A percentile compares a stretch with the other conserved stretches of the same genome.
Conservation (phyloP, 2,329 filamentous ascomycete species). For the Alternaria sp. region DNA sequence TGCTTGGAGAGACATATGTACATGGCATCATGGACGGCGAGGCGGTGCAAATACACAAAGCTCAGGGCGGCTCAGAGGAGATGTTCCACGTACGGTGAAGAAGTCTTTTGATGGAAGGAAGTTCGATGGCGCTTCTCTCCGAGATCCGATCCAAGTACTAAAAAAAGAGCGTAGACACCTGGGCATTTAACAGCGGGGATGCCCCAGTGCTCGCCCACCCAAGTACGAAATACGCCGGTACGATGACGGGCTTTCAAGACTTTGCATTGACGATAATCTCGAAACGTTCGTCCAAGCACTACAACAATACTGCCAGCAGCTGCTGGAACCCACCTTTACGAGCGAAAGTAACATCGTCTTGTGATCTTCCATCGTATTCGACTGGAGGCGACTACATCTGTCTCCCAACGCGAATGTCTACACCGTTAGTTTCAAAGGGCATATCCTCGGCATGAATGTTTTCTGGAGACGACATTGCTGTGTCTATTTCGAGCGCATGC, state of each 20-base stretch:
- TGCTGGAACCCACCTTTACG: neutral
- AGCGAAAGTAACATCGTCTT: conserved; percentile 1
- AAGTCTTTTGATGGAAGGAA: too few species aligned
- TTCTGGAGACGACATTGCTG: conserved; percentile 8
- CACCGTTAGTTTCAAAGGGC: conserved; percentile 5
- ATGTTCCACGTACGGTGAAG: neutral
- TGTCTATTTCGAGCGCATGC: conserved; percentile 7
- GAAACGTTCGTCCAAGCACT: neutral
- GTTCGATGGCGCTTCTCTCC: neutral
- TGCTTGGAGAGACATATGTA: accelerated
- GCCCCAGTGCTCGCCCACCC: neutral
- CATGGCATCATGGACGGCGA: neutral
- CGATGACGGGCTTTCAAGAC: neutral
- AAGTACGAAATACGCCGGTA: neutral
- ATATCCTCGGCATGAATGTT: conserved; percentile 15
- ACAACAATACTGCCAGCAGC: neutral
- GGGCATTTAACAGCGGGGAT: neutral
- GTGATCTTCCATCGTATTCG: neutral
- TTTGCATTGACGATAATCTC: neutral
- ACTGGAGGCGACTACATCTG: neutral
- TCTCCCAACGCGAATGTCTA: neutral
- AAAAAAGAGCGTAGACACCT: neutral
- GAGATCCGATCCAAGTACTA: neutral
- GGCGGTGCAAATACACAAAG: neutral
- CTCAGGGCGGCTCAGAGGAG: neutral